phyloP scores from a whole-genome alignment of 2,329 filamentous ascomycete genomes.

The Colletotrichum sp. region DNA sequence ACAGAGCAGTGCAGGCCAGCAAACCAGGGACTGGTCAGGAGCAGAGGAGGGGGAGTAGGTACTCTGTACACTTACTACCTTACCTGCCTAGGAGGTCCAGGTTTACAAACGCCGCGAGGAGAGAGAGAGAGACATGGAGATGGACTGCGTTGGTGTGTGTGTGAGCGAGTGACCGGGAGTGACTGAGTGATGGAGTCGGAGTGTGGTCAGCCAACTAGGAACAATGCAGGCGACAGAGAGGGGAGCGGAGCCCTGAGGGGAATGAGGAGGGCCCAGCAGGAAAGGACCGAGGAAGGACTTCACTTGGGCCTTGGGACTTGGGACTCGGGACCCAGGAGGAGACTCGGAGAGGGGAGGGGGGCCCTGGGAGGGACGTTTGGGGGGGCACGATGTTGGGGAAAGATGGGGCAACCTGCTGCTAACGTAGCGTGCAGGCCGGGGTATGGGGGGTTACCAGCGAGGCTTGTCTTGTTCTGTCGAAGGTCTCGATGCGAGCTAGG shows the following conservation, averaged over 20 bases:
- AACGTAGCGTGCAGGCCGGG: slow-evolving; percentile 15
- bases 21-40: neutral
- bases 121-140: neutral
- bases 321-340: neutral
- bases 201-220: neutral
- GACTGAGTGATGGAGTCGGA: neutral
- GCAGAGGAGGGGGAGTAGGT: neutral
- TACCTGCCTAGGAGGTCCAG: neutral
- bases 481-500: slow-evolving; percentile 11
- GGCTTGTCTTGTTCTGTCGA: slow-evolving; percentile 14
- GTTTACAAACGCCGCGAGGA: neutral
- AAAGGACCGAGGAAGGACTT: neutral
- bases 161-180: neutral
- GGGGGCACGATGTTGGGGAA: slow-evolving; percentile 20
- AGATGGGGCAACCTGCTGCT: slow-evolving; percentile 17
- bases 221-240: neutral
- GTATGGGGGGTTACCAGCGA: neutral
- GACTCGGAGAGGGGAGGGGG: neutral
- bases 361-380: neutral
- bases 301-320: neutral
- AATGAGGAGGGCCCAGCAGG: slow-evolving; percentile 9
- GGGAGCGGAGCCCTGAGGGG: neutral
- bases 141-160: neutral
- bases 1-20: neutral
- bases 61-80: neutral